These are phyloP conservation scores for Kwoniella newhampshirensis DNA, from an alignment of 768 basidiomycete species.

Conservation along the genomic window DNA sequence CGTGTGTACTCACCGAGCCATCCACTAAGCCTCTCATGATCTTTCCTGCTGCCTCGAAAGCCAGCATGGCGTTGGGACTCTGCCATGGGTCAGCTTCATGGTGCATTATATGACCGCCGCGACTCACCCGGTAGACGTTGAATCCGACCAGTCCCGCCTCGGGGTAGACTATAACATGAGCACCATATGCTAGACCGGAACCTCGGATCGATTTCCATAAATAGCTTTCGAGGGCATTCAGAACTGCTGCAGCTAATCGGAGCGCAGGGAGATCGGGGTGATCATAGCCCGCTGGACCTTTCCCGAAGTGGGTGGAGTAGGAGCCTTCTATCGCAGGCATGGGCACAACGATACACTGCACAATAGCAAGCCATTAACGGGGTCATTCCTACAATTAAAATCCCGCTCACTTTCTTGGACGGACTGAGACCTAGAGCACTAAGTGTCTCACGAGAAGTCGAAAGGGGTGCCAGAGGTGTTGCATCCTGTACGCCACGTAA, in stretches of 20 bases:
- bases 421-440: conserved; percentile 74
- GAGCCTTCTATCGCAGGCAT: conserved; percentile 93
- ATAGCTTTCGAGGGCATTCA: conserved; percentile 92
- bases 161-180: conserved; percentile 68
- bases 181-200: conserved; percentile 92
- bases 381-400: background rate
- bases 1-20: conserved; percentile 66
- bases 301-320: conserved; percentile 73
- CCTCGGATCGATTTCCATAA: conserved; percentile 93
- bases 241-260: conserved; percentile 75
- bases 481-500: conserved; percentile 19
- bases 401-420: conserved; percentile 62
- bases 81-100: conserved; percentile 1
- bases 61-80: conserved; percentile 59
- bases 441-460: conserved; percentile 66
- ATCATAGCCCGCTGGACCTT: conserved; percentile 73
- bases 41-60: conserved; percentile 74
- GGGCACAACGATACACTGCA: conserved; percentile 67
- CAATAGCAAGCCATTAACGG: conserved; percentile 3
- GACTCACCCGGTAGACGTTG: conserved; percentile 65
- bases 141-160: conserved; percentile 77
- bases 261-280: conserved; percentile 84
- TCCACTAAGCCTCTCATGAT: conserved; percentile 78
- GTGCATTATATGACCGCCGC: background rate
- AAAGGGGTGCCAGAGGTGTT: conserved; percentile 64